phyloP scores from a whole-genome alignment of 257 asterid species.

The Solanum tarapatanum region DNA sequence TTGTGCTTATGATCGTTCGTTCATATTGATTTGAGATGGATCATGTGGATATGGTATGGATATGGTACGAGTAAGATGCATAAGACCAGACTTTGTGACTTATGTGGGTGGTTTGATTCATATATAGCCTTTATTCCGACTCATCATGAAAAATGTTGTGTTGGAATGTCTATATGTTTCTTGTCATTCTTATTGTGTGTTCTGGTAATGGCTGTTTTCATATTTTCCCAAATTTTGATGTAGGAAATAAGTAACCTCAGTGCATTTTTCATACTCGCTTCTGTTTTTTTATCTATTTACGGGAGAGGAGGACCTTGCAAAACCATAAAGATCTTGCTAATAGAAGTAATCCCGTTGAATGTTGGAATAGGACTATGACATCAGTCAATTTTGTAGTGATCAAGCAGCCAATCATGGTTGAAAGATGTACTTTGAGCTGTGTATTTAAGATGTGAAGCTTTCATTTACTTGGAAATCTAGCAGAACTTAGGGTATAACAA shows the following conservation, averaged over 20 bases:
- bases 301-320: not conserved
- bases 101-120: not conserved
- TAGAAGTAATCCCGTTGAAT: not conserved
- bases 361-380: not conserved
- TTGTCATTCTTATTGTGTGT: not conserved
- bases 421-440: not conserved
- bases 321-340: not conserved
- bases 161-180: not conserved
- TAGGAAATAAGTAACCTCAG: not conserved
- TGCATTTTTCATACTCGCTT: not conserved
- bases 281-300: not conserved
- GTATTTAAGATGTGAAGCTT: not conserved
- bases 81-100: not conserved
- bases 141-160: not conserved
- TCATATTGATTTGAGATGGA: not conserved
- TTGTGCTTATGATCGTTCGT: not conserved
- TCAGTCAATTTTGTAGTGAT: not conserved
- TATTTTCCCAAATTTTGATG: not conserved
- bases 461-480: not conserved
- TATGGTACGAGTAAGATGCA: not conserved
- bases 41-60: not conserved
- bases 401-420: not conserved
- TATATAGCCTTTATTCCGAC: not conserved
- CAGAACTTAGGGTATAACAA: not conserved
- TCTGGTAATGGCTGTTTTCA: not conserved